Evolutionary conservation across 805 yeast species (phyloP).

Genomic region (Tanozyma kutaoensis): DNA sequence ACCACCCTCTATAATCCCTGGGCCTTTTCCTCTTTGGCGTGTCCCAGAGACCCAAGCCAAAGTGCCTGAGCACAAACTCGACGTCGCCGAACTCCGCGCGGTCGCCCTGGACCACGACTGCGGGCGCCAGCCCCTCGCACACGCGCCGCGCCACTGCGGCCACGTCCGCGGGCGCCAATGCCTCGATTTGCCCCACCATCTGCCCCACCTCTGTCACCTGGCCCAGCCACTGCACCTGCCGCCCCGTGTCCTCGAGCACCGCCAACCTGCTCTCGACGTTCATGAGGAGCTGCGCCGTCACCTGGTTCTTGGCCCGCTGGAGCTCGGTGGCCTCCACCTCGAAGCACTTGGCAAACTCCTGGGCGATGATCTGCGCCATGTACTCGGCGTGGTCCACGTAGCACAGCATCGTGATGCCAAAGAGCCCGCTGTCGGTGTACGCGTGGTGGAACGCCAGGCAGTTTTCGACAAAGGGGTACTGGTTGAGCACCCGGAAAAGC

Average conservation of each 20-base stretch:
- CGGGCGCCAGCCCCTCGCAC: constrained; percentile 69
- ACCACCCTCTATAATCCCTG: no score
- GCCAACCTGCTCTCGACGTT: constrained; percentile 87
- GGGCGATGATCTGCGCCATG: constrained; percentile 63
- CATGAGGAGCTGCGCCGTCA: constrained; percentile 79
- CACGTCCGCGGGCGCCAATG: constrained; percentile 54
- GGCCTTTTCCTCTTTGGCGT: constrained; percentile 2
- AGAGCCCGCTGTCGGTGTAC: constrained; percentile 80
- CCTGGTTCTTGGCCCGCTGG: constrained; percentile 81
- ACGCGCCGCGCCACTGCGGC: constrained; percentile 62
- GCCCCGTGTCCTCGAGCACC: constrained; percentile 89
- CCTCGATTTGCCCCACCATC: constrained; percentile 69
- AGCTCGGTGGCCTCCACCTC: constrained; percentile 65
- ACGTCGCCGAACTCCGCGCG: constrained; percentile 82
- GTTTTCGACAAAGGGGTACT: constrained; percentile 81
- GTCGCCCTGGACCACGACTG: constrained; percentile 81
- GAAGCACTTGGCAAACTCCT: constrained; percentile 16
- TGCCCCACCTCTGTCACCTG: constrained; percentile 61
- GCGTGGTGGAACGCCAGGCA: constrained; percentile 84
- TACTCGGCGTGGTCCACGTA: constrained; percentile 78
- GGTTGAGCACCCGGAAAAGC: constrained; percentile 80
- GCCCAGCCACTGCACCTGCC: constrained; percentile 83
- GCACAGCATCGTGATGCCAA: constrained; percentile 80
- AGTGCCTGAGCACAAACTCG: constrained; percentile 43
- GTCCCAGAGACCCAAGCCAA: constrained; percentile 51